These are phyloP conservation scores for Hemerocallis citrina DNA, from an alignment of 106 monocot genomes.

Conservation along the genomic window DNA sequence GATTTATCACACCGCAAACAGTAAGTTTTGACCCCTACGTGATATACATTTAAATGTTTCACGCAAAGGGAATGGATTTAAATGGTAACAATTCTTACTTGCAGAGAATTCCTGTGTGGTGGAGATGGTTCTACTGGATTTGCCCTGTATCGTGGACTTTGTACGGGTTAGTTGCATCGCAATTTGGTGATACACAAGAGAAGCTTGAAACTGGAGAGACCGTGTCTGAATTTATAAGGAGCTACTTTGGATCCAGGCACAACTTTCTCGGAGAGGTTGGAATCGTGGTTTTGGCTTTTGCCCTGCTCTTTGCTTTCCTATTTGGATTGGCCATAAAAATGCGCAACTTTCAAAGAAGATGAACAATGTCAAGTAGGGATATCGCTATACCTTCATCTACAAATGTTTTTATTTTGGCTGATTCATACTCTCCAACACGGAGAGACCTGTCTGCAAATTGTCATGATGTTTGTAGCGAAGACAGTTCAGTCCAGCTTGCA, in stretches of 20 bases:
- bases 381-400: no score
- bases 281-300: constrained; percentile 38
- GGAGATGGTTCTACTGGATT: constrained; percentile 90
- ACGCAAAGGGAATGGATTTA: no score
- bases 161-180: constrained; percentile 68
- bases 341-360: constrained; percentile 80
- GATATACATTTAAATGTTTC: no score
- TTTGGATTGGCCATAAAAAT: constrained; percentile 65
- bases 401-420: no score
- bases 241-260: constrained; percentile 55
- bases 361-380: no score
- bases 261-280: constrained; percentile 55
- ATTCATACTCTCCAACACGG: no score
- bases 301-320: constrained; percentile 50
- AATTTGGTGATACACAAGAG: constrained; percentile 38
- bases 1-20: constrained; percentile 61
- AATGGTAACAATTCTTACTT: neutral
- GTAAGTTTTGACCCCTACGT: constrained; percentile 14
- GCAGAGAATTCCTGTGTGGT: constrained; percentile 89
- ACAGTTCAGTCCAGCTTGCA: no score
- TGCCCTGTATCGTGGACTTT: constrained; percentile 69
- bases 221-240: constrained; percentile 29
- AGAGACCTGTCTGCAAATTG: no score
- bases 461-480: no score
- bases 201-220: constrained; percentile 8